Evolutionary conservation across 768 basidiomycete genomes (phyloP).

Genomic region (Pulveroboletus sp.): DNA sequence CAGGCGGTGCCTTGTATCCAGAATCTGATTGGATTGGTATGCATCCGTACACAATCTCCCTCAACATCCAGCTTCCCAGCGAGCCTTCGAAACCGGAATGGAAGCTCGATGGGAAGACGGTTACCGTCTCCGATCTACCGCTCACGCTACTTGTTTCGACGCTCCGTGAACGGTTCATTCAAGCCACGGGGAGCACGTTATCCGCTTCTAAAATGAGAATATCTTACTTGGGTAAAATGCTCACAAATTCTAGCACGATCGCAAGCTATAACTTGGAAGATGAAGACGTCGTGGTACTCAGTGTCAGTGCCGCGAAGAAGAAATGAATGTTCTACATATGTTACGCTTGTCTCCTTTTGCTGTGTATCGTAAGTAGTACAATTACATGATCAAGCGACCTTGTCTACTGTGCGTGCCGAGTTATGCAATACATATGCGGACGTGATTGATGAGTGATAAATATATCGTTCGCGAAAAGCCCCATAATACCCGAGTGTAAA

Average conservation of each 20-base stretch:
- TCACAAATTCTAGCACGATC: slow-evolving; percentile 83
- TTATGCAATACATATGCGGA: slow-evolving; percentile 16
- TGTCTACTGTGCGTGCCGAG: slow-evolving; percentile 11
- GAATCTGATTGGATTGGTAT: slow-evolving; percentile 88
- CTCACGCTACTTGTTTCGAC: slow-evolving; percentile 84
- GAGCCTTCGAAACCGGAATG: slow-evolving; percentile 87
- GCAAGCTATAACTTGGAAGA: slow-evolving; percentile 90
- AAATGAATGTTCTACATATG: slow-evolving; percentile 38
- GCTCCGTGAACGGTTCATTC: slow-evolving; percentile 84
- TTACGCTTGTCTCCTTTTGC: background rate
- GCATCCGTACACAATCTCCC: slow-evolving; percentile 89
- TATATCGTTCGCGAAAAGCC: slow-evolving; percentile 8
- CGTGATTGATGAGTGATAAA: slow-evolving; percentile 14
- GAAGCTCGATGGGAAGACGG: slow-evolving; percentile 81
- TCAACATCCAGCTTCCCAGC: slow-evolving; percentile 80
- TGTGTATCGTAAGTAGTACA: slow-evolving; percentile 10
- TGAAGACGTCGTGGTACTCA: slow-evolving; percentile 79
- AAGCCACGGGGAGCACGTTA: slow-evolving; percentile 73
- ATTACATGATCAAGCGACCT: slow-evolving; percentile 13
- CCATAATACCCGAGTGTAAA: slow-evolving; percentile 6
- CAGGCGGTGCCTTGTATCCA: slow-evolving; percentile 79
- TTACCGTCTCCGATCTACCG: slow-evolving; percentile 80
- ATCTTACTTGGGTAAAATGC: slow-evolving; percentile 78
- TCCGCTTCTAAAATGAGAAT: slow-evolving; percentile 79
- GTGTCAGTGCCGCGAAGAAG: slow-evolving; percentile 74